Base-by-base conservation (phyloP, 108 stramenopile species). In the Fragilaria crotonensis region DNA sequence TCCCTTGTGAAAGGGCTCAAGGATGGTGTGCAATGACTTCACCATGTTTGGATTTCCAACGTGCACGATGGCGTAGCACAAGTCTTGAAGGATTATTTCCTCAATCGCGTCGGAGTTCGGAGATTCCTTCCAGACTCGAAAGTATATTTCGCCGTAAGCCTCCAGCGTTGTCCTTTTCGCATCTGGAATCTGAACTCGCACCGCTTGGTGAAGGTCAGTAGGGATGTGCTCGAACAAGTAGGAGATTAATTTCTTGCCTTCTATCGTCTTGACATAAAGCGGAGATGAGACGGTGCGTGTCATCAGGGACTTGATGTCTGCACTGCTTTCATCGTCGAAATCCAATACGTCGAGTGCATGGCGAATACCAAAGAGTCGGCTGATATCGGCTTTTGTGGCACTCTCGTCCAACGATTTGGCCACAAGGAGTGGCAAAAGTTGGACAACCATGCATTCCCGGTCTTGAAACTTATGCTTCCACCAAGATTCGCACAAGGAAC, bases 91-190 rank as follows among this genome's bases (percentile, higher is more conserved):
- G 19, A 75, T 81, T 50, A 80, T 69, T 45, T 83, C 77, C 73
- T 96, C 97, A 45, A 95, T 84, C 26, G 65, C 52, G 2, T 56
- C 41, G 2, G 29, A 31, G 27, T 77, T 60, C 31, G 60, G 47
- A 2, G 70, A 77, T 22, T 70, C 71, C 52, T 79, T 75, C 95
- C 95, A 98, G 22, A 92, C 94, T 5, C 77, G 65, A 45, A 77
- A 86, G 72, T 89, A 89, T 32, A 94, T 72, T 31, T 95, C 93
- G 0, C 81, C 94, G 57, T 95, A 96, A 1, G 77, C 75, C 27
- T 72, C 45, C 30, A 95, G 59, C 44, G 82, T 64, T 21, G 75
- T 73, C 53, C 63, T 64, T 48, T 78, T 83, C 20, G 79, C 79
- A 25, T 72, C 64, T 7, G 73, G 73, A 59, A 90, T 68, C 53